phyloP scores from a whole-genome alignment of 1,284 basidiomycete genomes.

The Cystobasidium slooffiae region DNA sequence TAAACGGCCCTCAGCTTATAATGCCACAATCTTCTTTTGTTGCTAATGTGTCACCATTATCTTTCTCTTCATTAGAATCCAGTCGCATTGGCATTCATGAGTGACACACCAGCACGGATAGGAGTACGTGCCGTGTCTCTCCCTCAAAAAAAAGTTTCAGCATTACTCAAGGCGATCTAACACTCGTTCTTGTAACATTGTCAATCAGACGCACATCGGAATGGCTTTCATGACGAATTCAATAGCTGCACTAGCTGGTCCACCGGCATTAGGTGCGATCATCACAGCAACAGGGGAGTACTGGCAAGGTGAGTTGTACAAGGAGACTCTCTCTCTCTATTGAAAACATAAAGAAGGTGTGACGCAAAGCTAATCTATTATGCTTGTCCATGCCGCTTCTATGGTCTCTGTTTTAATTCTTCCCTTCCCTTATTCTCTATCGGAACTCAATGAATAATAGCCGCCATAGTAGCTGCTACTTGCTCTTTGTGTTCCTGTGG shows the following conservation, averaged over 20 bases:
- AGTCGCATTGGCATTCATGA: slow-evolving; percentile 27
- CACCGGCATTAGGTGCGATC: slow-evolving; percentile 40
- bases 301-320: slow-evolving; percentile 32
- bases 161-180: background rate
- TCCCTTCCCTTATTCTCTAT: background rate
- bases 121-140: slow-evolving; percentile 9
- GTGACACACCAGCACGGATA: slow-evolving; percentile 38
- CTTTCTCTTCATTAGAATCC: slow-evolving; percentile 22
- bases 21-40: background rate
- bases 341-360: too few species aligned
- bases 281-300: slow-evolving; percentile 41
- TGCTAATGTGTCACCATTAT: background rate
- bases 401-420: background rate
- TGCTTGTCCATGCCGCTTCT: background rate
- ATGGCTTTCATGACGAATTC: slow-evolving; percentile 32
- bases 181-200: background rate
- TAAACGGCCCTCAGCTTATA: background rate
- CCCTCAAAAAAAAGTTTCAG: background rate
- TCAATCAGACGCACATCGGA: slow-evolving; percentile 36
- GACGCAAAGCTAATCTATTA: background rate
- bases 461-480: slow-evolving; percentile 31
- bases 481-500: slow-evolving; percentile 1
- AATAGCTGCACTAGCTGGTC: slow-evolving; percentile 34
- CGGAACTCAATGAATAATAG: background rate
- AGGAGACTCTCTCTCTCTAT: background rate